Base-by-base conservation (phyloP, 2,329 filamentous ascomycete genomes). In the Laburnicola sp. region DNA sequence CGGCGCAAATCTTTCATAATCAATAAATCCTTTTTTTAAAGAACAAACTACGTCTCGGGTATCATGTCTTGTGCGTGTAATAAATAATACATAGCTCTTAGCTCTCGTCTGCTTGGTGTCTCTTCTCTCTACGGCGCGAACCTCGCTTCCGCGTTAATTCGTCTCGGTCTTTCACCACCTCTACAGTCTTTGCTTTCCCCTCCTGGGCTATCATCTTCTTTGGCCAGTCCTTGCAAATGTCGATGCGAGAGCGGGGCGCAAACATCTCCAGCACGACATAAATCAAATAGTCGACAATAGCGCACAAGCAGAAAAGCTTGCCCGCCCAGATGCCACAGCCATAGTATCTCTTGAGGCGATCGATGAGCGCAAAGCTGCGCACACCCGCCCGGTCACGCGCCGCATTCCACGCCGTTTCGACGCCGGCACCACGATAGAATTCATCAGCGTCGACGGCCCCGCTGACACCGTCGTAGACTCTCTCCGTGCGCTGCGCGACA, bases 301-400 rank as follows among this genome's bases (percentile, higher is more conserved):
- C 92, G 58, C 93, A 97, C 1, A 99, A 78, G 65, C 94, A 97
- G 67, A 99, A 99, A 6, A 99, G 79, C 75, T 99, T 99, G 31
- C 94, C 94, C 0, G 94, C 94, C 94, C 94, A 99, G 43, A 97
- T 93, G 30, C 94, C 94, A 68, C 95, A 99, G 6, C 94, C 94
- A 67, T 97, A 99, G 74, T 99, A 99, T 52, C 94, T 80, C 75
- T 99, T 99, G 21, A 99, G 76, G 21, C 94, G 84, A 70, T 99
- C 94, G 57, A 99, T 97, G 38, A 99, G 82, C 4, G 93, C 89
- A 68, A 96, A 96, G 63, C 90, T 93, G 63, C 90, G 88, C 6
- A 91, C 85, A 6, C 85, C 84, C 4, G 83, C 80, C 28, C 86
- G 79, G 36, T 86, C 86, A 57, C 87, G 81, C 9, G 86, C 87